Conservation (phyloP, 495 filamentous ascomycete species). For the Talaromyces borbonicus region DNA sequence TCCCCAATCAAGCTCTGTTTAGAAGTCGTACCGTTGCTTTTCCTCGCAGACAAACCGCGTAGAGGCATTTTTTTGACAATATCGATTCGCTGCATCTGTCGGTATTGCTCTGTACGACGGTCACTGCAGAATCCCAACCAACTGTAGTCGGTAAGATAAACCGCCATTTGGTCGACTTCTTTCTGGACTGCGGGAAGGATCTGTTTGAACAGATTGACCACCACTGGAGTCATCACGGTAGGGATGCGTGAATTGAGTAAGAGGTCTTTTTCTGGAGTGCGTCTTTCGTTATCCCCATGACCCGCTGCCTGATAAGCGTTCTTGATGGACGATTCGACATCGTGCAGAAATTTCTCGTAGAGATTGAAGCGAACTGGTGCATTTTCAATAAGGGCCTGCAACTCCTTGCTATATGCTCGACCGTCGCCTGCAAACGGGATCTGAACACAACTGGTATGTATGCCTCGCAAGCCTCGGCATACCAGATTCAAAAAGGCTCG, state of each 20-base stretch:
- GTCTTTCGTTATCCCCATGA: conserved; percentile 37
- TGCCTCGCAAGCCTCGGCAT: conserved; percentile 50
- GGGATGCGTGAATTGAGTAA: conserved; percentile 37
- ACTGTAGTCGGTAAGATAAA: conserved; percentile 38
- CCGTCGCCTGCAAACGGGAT: conserved; percentile 24
- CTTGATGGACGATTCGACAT: conserved; percentile 37
- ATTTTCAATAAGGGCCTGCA: conserved; percentile 30
- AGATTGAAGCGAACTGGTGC: conserved; percentile 35
- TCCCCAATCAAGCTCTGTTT: neutral
- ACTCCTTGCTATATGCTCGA: conserved; percentile 31
- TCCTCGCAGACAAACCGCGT: conserved; percentile 6
- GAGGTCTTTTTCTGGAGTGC: conserved; percentile 37
- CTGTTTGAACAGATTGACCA: conserved; percentile 33
- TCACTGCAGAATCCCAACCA: conserved; percentile 41
- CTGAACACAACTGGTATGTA: conserved; percentile 26
- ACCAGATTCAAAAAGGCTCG: conserved; percentile 59
- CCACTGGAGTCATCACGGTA: conserved; percentile 30
- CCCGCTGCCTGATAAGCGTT: conserved; percentile 36
- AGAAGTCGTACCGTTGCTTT: neutral
- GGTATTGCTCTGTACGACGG: conserved; percentile 25
- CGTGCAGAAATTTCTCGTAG: conserved; percentile 40
- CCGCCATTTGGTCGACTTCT: conserved; percentile 38
- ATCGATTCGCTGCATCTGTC: conserved; percentile 29
- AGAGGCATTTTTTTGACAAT: conserved; percentile 35
- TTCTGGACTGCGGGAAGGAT: conserved; percentile 27